Percentiles rank a stretch among this genome's conserved stretches.
These are phyloP conservation scores for Dentipellis sp. DNA, from an alignment of 768 basidiomycete genomes.

Conservation along the genomic window DNA sequence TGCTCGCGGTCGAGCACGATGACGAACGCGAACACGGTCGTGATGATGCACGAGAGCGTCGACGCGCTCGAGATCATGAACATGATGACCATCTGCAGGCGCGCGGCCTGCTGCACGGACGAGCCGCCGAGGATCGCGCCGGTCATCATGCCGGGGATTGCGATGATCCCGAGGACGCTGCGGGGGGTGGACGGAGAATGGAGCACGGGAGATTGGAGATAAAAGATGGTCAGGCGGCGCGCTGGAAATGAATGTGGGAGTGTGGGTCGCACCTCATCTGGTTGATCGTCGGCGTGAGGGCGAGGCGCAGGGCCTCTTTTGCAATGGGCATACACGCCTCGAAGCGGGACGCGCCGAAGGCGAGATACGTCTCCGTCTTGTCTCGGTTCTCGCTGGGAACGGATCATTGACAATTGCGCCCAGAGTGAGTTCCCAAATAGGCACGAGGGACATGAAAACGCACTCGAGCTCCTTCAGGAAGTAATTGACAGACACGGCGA, in stretches of 20 bases:
- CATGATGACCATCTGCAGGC: conserved; percentile 89
- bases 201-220: no score
- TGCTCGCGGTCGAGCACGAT: conserved; percentile 63
- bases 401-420: not conserved
- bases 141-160: conserved; percentile 90
- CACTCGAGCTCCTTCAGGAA: conserved; percentile 74
- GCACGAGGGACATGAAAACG: conserved; percentile 16
- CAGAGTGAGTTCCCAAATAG: not conserved
- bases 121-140: conserved; percentile 85
- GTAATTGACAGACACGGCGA: conserved; percentile 61
- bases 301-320: conserved; percentile 67
- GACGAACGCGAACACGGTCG: conserved; percentile 48
- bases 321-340: conserved; percentile 80
- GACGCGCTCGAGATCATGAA: conserved; percentile 84
- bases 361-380: conserved; percentile 78
- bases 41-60: conserved; percentile 57
- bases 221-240: not conserved
- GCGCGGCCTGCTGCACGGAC: conserved; percentile 76
- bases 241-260: not conserved
- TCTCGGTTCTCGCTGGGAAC: conserved; percentile 64
- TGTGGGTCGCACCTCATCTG: conserved; percentile 58
- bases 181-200: not conserved
- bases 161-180: conserved; percentile 67
- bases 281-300: conserved; percentile 75
- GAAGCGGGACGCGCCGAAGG: conserved; percentile 75